phyloP scores from a whole-genome alignment of 2,329 filamentous ascomycete species.

The Penicillium glabrum region DNA sequence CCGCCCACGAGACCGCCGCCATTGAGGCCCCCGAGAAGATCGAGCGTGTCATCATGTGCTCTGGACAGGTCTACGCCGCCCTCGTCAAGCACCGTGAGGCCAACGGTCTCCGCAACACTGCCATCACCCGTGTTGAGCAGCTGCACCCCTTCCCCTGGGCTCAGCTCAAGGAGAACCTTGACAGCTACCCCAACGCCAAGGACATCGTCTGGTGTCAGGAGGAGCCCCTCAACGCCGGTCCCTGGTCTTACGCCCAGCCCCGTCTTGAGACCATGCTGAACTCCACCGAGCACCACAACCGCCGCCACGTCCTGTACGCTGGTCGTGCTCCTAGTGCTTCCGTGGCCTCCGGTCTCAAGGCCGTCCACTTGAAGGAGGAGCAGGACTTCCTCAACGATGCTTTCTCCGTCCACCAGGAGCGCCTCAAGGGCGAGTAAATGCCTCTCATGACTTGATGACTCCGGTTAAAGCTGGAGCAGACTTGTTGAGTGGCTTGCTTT shows the following conservation, averaged over 20 bases:
- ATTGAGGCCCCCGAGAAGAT: conserved; percentile 83
- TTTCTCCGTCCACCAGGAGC: conserved; percentile 63
- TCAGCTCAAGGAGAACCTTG: conserved; percentile 92
- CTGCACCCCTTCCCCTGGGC: conserved; percentile 99
- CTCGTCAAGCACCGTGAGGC: conserved; percentile 88
- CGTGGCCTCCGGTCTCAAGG: conserved; percentile 91
- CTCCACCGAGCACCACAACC: conserved; percentile 85
- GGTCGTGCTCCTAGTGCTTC: conserved; percentile 90
- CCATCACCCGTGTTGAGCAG: conserved; percentile 94
- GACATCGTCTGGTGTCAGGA: conserved; percentile 97
- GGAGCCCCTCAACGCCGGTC: conserved; percentile 94
- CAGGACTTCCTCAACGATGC: conserved; percentile 72
- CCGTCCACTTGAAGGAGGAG: conserved; percentile 87
- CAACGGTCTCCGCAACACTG: conserved; percentile 83
- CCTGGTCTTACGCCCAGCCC: conserved; percentile 96
- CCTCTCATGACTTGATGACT: not conserved
- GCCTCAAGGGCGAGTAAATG: conserved; percentile 63
- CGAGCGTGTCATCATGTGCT: conserved; percentile 90
- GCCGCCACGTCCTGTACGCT: conserved; percentile 95
- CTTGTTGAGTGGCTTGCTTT: conserved; percentile 15
- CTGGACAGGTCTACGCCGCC: conserved; percentile 89
- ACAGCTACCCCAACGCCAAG: conserved; percentile 95
- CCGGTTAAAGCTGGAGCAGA: not conserved
- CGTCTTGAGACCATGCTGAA: conserved; percentile 96
- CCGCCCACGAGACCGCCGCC: conserved; percentile 70